Conservation (phyloP, 352 stramenopile species). For the Globisporangium paddicum region DNA sequence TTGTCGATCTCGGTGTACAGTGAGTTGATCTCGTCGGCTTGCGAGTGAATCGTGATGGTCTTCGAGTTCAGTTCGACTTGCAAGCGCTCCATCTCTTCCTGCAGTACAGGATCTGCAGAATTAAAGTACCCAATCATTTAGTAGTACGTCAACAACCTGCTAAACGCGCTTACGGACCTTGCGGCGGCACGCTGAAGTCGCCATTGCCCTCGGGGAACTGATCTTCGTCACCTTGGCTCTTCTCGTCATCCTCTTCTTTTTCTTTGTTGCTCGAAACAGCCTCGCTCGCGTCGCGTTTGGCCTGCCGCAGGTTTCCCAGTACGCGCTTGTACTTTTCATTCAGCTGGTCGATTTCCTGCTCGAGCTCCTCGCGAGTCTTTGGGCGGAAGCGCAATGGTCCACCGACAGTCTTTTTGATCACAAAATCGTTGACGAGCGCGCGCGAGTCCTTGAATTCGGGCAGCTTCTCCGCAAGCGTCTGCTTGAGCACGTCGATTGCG, state of each 20-base stretch:
- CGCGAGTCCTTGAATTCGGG: constrained; percentile 59
- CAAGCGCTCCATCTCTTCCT: constrained; percentile 58
- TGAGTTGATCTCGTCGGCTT: constrained; percentile 56
- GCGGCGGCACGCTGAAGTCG: neutral
- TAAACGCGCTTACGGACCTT: neutral
- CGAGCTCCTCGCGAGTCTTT: constrained; percentile 83
- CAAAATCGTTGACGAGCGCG: constrained; percentile 79
- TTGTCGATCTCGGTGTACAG: constrained; percentile 57
- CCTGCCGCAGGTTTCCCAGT: constrained; percentile 57
- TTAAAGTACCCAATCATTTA: neutral
- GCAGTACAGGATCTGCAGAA: constrained; percentile 26
- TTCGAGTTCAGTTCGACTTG: constrained; percentile 53
- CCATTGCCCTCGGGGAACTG: neutral
- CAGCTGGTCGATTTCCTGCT: constrained; percentile 70
- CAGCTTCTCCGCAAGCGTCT: constrained; percentile 56
- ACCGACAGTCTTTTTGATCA: constrained; percentile 77
- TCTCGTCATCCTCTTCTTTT: constrained; percentile 23
- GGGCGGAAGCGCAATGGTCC: constrained; percentile 77
- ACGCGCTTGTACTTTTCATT: constrained; percentile 69
- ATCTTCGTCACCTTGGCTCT: constrained; percentile 12
- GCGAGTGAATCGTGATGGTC: constrained; percentile 45
- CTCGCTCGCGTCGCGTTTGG: constrained; percentile 16
- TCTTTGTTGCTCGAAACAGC: constrained; percentile 19
- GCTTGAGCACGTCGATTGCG: constrained; percentile 82
- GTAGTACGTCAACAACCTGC: neutral